phyloP scores from a whole-genome alignment of 2,329 filamentous ascomycete genomes.

The Aspergillus aculeatus region DNA sequence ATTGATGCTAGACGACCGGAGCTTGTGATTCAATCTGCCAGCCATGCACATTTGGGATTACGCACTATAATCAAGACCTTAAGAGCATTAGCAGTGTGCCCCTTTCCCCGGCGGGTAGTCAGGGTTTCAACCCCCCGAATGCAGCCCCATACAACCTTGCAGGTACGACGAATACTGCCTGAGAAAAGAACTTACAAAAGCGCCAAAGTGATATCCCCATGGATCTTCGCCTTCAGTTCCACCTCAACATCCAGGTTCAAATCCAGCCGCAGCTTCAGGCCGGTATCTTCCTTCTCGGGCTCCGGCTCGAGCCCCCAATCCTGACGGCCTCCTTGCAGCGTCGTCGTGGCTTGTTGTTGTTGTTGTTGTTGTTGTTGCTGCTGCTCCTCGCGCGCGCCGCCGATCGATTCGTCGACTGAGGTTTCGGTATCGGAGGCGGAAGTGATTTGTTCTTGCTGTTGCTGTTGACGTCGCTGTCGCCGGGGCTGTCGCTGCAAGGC shows the following conservation, averaged over 20 bases:
- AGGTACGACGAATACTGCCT: no score
- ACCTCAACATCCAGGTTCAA: constrained; percentile 64
- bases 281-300: constrained; percentile 34
- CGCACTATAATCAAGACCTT: no score
- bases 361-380: constrained; percentile 19
- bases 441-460: neutral
- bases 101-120: no score
- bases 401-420: neutral
- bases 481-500: neutral
- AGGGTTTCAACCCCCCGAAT: no score
- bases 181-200: constrained; percentile 39
- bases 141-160: no score
- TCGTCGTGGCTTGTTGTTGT: constrained; percentile 24
- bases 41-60: no score
- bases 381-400: neutral
- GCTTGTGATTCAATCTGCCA: no score
- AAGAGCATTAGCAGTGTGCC: no score
- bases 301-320: constrained; percentile 12
- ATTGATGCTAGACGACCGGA: no score
- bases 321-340: constrained; percentile 20
- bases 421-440: neutral
- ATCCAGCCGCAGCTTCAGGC: constrained; percentile 58
- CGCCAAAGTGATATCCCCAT: constrained; percentile 61
- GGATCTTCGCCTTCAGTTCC: constrained; percentile 64
- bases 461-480: neutral